Evolutionary conservation across 805 yeast species (phyloP), one percentile per base, ranked within the genome.

Genomic region (Lachancea cidri): DNA sequence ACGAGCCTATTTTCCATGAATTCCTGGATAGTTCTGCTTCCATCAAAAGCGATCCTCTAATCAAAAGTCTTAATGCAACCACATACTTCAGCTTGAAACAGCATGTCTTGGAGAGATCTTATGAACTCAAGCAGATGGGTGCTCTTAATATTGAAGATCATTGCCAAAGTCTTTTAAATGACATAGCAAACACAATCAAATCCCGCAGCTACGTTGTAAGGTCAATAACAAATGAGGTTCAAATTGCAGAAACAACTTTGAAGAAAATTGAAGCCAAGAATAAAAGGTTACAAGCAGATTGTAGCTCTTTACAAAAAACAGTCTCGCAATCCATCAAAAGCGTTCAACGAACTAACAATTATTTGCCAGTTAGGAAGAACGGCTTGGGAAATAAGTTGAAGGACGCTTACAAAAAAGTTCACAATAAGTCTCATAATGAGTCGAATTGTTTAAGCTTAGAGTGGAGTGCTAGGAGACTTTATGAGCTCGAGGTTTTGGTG

Each of bases 31-130:
- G 80, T 48, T 62, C 64, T 46, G 50, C 55, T 17, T 55, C 62
- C 27, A 54, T 68, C 7, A 46, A 46, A 22, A 47, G 52, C 18
- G 69, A 71, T 33, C 67, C 70, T 20, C 65, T 60, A 32, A 59
- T 67, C 29, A 71, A 71, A 15, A 75, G 77, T 48, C 57, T 81
- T 44, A 60, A 72, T 29, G 49, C 64, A 6, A 45, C 71, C 15
- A 67, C 77, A 1, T 93, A 83, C 61, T 83, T 85, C 33, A 86
- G 83, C 35, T 68, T 93, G 53, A 93, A 91, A 62, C 81, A 77
- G 45, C 65, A 77, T 50, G 82, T 95, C 0, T 64, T 93, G 27
- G 88, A 83, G 50, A 74, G 81, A 43, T 73, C 91, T 2, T 67
- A 88, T 39, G 86, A 86, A 52, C 66, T 93, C 38, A 97, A 91